A percentile compares a stretch with the other conserved stretches of the same genome.
These are phyloP conservation scores for Dendrobium catenatum DNA, from an alignment of 106 monocot species.

Conservation along the genomic window DNA sequence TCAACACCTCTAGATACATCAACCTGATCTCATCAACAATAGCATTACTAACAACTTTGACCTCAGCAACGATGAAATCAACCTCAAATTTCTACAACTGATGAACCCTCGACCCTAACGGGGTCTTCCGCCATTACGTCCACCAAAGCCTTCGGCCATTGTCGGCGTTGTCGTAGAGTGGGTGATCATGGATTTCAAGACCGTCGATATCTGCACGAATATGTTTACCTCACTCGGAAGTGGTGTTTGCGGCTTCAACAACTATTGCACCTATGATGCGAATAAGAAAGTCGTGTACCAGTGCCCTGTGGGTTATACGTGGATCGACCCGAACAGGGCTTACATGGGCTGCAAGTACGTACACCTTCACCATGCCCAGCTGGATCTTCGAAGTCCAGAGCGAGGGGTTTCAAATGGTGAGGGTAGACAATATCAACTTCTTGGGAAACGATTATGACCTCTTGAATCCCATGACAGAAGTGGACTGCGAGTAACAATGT, in stretches of 20 bases:
- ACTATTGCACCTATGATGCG: background rate
- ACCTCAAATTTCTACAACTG: background rate
- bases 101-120: slow-evolving; percentile 5
- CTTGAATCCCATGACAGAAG: background rate
- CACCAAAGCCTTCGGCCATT: background rate
- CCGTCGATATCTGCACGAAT: background rate
- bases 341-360: slow-evolving; percentile 8
- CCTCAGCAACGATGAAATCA: background rate
- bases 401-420: background rate
- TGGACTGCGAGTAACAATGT: background rate
- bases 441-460: background rate
- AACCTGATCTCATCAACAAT: background rate
- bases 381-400: background rate
- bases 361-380: background rate
- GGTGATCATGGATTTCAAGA: background rate
- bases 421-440: background rate
- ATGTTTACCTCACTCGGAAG: background rate
- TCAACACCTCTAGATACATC: background rate
- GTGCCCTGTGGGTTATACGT: slow-evolving; percentile 9
- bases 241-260: slow-evolving; percentile 11
- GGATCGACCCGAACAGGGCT: background rate
- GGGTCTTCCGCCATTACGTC: slow-evolving; percentile 7
- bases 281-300: background rate
- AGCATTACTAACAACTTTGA: background rate
- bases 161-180: background rate